Base-by-base conservation (phyloP, 805 yeast genomes). In the Wickerhamomyces mucosus region DNA sequence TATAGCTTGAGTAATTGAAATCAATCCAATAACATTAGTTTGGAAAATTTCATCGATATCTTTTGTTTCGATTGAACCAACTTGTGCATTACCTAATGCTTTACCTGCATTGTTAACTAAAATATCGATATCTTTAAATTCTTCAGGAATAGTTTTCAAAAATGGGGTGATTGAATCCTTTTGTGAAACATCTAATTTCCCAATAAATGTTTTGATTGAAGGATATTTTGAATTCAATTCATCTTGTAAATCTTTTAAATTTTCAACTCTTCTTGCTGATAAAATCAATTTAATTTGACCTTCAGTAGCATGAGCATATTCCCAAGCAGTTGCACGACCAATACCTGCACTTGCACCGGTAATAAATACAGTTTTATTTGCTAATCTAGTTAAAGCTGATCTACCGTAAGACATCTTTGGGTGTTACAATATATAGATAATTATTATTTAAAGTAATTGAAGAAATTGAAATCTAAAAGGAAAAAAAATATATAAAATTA, bases 261-360 rank as follows among this genome's bases (percentile, higher is more conserved):
- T 72, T 6, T 76, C 83, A 23, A 66, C 41, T 59, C 95, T 75
- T 58, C 95, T 74, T 4, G 95, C 95, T 4, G 86, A 68, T 16
- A 85, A 64, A 39, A 85, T 65, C 45, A 85, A 66, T 47, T 79
- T 77, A 44, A 80, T 52, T 10, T 77, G 54, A 20, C 95, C 94
- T 29, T 72, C 63, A 15, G 89, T 65, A 12, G 85, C 83, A 15
- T 51, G 75, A 26, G 95, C 92, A 43, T 84, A 75, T 53, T 88
- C 94, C 28, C 67, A 57, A 12, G 96, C 97, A 9, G 96, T 86
- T 33, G 95, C 92, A 43, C 74, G 75, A 10, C 97, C 98, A 48
- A 89, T 89, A 34, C 97, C 97, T 12, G 95, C 76, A 17, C 95
- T 83, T 7, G 97, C 97, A 40, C 97, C 97, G n/a, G 97, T 84